Base-by-base conservation (phyloP, 495 filamentous ascomycete genomes). In the Rostrohypoxylon terebratum region DNA sequence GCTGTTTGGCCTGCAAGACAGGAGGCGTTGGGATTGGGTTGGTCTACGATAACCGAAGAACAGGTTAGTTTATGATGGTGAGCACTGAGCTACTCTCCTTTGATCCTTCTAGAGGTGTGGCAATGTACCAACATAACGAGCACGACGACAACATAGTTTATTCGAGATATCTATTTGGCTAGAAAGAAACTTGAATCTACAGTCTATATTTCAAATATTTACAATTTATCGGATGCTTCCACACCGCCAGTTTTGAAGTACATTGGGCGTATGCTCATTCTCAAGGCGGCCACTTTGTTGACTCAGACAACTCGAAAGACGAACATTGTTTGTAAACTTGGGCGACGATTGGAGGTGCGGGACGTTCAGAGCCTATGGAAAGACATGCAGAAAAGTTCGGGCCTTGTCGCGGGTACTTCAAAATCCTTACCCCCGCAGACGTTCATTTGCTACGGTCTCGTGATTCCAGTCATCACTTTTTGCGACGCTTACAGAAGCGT, bases 51-150 rank as follows among this genome's bases (percentile, higher is more conserved):
- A 45, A 38, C 58, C 48, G 11, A n/a, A 54, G 36, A 40, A 21
- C 20, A 45, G 11, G 36, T 36, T n/a, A 45, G 33, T 63, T 50
- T 50, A 44, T 47, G 25, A 68, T 18, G 53, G 59, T 61, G 59
- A 71, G 59, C 68, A 59, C 48, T 11, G 20, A 47, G 21, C 38
- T 58, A 57, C 59, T 44, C 31, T 57, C 16, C 28, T 69, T 48
- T 61, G 33, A 40, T 62, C 68, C 65, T 65, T 40, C 50, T 68
- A 68, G 63, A 74, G 72, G 53, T n/a, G 16, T 38, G 54, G 44
- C 45, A 23, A 68, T 64, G 68, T 72, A 72, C 59, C 63, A 65
- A 64, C 33, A 67, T 72, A 31, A 72, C 42, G 72, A 75, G 44
- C 72, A 68, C 53, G 63, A 72, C 60, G 44, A 65, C 53, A 38